Conservation (phyloP, 1,284 basidiomycete species). For the Pseudozyma sp. region DNA sequence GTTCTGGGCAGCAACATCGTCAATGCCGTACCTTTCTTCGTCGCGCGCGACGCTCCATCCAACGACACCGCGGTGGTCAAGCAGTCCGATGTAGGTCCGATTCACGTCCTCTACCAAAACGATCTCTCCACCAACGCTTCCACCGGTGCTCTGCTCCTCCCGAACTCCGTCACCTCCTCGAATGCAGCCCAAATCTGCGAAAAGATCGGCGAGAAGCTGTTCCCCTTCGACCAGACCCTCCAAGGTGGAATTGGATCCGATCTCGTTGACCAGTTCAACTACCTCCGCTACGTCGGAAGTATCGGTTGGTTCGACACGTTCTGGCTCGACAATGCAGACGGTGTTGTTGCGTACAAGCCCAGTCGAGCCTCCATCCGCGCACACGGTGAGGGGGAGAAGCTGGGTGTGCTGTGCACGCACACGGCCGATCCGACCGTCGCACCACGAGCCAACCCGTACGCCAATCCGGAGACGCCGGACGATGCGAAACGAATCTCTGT, state of each 20-base stretch:
- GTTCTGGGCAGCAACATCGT: background rate
- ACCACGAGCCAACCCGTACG: constrained; percentile 15
- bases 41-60: background rate
- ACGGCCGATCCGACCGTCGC: constrained; percentile 19
- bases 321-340: constrained; percentile 20
- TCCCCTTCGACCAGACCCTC: constrained; percentile 30
- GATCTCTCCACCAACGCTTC: constrained; percentile 48
- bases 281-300: constrained; percentile 27
- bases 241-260: constrained; percentile 25
- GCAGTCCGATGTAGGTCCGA: constrained; percentile 30
- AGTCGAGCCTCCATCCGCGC: constrained; percentile 16
- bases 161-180: constrained; percentile 21
- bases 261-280: constrained; percentile 43
- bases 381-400: constrained; percentile 25
- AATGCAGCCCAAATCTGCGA: constrained; percentile 43
- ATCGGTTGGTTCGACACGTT: constrained; percentile 23
- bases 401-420: constrained; percentile 46
- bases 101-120: constrained; percentile 57
- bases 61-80: background rate
- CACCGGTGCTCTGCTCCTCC: constrained; percentile 50
- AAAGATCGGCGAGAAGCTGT: constrained; percentile 44
- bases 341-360: constrained; percentile 30
- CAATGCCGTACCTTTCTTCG: background rate
- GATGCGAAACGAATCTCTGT: constrained; percentile 27
- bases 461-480: constrained; percentile 13